Percentiles rank a stretch among this genome's conserved stretches.
Evolutionary conservation across 2,329 filamentous ascomycete genomes (phyloP).

Genomic region (Parastagonospora avenae): DNA sequence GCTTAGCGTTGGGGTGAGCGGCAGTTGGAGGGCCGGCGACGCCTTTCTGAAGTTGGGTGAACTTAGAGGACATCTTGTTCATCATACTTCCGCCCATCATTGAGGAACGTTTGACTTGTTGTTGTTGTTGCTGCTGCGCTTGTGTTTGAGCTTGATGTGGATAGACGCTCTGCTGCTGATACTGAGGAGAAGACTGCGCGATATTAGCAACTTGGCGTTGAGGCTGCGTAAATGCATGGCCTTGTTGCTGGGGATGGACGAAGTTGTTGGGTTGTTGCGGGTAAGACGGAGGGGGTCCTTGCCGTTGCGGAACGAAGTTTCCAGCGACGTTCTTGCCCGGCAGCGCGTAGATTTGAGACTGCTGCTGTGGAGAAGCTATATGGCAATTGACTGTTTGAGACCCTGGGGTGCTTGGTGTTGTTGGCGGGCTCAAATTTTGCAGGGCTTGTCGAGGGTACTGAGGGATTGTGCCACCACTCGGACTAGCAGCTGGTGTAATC

Average conservation of each 20-base stretch:
- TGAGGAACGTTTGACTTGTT: neutral
- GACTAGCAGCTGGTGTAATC: neutral
- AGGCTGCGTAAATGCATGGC: no score
- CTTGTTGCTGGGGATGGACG: no score
- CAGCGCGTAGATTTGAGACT: neutral
- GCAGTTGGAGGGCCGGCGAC: neutral
- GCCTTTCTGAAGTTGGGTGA: conserved; percentile 1
- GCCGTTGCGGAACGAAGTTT: no score
- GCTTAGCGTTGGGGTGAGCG: neutral
- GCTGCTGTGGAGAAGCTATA: neutral
- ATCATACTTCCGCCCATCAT: conserved; percentile 3
- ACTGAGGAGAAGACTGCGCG: neutral
- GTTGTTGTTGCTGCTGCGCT: neutral
- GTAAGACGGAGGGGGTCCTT: no score
- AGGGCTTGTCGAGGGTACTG: neutral
- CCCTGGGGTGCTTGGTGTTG: neutral
- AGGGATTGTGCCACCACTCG: neutral
- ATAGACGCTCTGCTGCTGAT: neutral
- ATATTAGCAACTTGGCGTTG: no score
- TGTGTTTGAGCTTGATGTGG: neutral
- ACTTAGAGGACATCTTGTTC: conserved; percentile 8
- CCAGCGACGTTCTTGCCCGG: neutral
- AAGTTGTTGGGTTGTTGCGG: no score
- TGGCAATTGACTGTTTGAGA: neutral
- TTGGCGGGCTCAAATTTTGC: neutral